These are phyloP conservation scores for Salix caprea DNA, from an alignment of 345 rosid genomes.

Conservation along the genomic window DNA sequence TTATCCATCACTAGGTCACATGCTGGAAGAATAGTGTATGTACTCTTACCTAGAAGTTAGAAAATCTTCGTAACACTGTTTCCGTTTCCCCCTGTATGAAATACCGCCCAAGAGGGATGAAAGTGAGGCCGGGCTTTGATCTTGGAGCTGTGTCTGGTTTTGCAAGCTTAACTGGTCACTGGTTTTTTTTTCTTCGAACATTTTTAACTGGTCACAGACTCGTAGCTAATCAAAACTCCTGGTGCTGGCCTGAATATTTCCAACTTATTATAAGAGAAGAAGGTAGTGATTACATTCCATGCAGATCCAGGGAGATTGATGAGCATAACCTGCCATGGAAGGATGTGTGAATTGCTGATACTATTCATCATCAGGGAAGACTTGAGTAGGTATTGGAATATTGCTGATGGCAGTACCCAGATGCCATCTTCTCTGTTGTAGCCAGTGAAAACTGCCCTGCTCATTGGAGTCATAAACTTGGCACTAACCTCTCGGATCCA, in stretches of 20 bases:
- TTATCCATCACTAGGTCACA: slow-evolving; percentile 18
- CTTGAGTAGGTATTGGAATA: not conserved
- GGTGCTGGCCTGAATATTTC: not conserved
- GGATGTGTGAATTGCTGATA: not conserved
- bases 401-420: not conserved
- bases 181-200: not conserved
- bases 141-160: not conserved
- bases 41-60: not conserved
- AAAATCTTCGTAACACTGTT: not conserved
- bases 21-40: slow-evolving; percentile 1
- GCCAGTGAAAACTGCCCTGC: not conserved
- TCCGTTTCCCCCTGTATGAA: not conserved
- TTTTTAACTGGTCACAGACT: not conserved
- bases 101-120: not conserved
- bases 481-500: not conserved
- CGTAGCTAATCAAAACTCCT: not conserved
- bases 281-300: not conserved
- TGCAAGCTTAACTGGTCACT: not conserved
- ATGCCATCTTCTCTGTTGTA: not conserved
- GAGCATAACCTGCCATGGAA: not conserved
- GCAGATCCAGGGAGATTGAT: not conserved
- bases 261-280: not conserved
- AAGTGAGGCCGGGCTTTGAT: not conserved
- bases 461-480: not conserved
- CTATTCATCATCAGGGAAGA: not conserved